Conservation (phyloP, 768 basidiomycete species). For the Rhodotorula babjevae region DNA sequence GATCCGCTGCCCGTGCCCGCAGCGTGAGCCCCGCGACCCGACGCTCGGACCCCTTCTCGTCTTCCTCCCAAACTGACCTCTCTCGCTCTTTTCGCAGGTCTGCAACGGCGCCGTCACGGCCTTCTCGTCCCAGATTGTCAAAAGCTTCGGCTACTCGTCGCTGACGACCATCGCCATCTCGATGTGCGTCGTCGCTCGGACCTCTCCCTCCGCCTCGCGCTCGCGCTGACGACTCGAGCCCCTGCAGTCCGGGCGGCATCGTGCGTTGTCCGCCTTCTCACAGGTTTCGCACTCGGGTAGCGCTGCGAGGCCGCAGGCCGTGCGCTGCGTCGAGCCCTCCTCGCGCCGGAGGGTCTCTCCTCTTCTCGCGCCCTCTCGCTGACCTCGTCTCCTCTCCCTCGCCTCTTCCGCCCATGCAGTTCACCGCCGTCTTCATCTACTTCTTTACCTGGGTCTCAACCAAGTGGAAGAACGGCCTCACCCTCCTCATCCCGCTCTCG, state of each 20-base stretch:
- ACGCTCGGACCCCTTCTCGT: background rate
- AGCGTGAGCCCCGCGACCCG: no score
- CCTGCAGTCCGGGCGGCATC: background rate
- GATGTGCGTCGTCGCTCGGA: slow-evolving; percentile 6
- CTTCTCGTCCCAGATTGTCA: slow-evolving; percentile 48
- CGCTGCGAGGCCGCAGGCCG: no score
- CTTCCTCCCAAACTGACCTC: no score
- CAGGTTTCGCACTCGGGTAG: no score
- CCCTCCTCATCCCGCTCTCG: slow-evolving; percentile 42
- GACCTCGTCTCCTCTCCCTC: no score
- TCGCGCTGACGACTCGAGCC: background rate
- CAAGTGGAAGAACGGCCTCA: slow-evolving; percentile 43
- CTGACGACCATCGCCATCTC: slow-evolving; percentile 41
- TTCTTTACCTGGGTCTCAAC: slow-evolving; percentile 45
- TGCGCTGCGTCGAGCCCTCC: no score
- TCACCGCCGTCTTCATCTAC: slow-evolving; percentile 46
- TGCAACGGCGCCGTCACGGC: slow-evolving; percentile 40
- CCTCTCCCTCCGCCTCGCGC: background rate
- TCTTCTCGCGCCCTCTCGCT: no score
- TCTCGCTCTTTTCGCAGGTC: background rate
- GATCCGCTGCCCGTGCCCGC: no score
- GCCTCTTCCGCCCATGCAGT: background rate
- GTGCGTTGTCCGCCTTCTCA: background rate
- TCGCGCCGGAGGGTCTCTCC: no score
- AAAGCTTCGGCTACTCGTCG: slow-evolving; percentile 46